Evolutionary conservation across 139 green algal species (phyloP).

Genomic region (Closterium sp.): DNA sequence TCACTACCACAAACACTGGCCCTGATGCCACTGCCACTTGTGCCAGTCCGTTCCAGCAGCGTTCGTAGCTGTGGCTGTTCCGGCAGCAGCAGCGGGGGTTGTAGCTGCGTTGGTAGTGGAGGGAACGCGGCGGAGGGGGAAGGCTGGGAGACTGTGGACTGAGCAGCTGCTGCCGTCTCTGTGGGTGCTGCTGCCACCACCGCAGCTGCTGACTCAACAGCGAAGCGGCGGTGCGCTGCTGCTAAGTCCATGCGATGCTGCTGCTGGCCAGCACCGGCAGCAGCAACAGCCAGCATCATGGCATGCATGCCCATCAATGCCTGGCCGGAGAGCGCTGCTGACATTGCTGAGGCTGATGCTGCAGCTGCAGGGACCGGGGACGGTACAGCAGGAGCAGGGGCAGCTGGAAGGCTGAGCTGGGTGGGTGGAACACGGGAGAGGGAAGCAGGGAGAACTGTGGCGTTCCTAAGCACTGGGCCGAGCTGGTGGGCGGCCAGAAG

Average conservation of each 20-base stretch:
- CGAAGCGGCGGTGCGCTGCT: neutral
- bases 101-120: neutral
- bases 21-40: neutral
- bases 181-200: no score
- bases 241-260: no score
- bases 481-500: neutral
- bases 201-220: neutral
- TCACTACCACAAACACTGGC: neutral
- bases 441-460: neutral
- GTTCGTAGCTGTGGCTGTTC: neutral
- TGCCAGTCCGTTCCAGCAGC: no score
- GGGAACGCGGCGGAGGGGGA: neutral
- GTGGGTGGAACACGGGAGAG: neutral
- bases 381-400: neutral
- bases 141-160: neutral
- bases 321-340: neutral
- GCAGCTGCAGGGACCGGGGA: neutral
- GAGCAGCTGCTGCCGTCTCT: neutral
- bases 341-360: neutral
- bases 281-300: neutral
- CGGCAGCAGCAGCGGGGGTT: neutral
- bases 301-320: neutral
- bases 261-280: neutral
- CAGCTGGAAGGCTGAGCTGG: neutral
- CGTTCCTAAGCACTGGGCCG: neutral